Evolutionary conservation across 148 eudicot genomes (phyloP), one percentile per base, ranked within the genome.

Genomic region (Diospyros kaki): DNA sequence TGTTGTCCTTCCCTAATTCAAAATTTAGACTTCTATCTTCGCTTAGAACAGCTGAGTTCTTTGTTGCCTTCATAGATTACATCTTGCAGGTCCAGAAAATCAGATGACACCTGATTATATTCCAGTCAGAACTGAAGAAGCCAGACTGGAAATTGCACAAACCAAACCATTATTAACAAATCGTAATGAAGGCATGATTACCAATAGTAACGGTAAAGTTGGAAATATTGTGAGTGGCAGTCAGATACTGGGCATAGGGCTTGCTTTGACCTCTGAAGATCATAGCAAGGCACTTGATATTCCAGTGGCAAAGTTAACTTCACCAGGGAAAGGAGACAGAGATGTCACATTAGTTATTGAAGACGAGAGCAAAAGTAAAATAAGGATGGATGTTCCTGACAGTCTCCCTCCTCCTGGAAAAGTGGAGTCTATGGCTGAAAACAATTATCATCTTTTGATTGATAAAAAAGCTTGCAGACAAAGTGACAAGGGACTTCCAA

Each of bases 351-450:
- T 66, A 13, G 28, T 52, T 39, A 43, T 71, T 40, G 67, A 68
- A 75, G 73, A 56, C 48, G 76, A 67, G 17, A 72, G 39, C 17
- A 62, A 69, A 71, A 75, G 44, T 42, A 69, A 78, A 74, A 46
- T 7, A 2, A 10, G 50, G 43, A 44, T 14, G 12, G 76, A 74
- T 40, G 64, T 14, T 80, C 69, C 75, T 6, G n/a, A 28, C 2
- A 46, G 48, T 64, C 74, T 48, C 45, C 64, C 61, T 39, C 67
- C 77, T 75, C 71, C 56, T 18, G 82, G 73, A 48, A 79, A 73
- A 64, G 46, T 82, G 5, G 93, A 83, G 75, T 84, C 13, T 61
- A 74, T 75, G 6, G 84, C 83, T 50, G 89, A 86, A 73, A 89
- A 84, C 71, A 79, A 85, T 54, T 68, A 81, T 18, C 78, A 3